Conservation (phyloP, 1,139 yeast genomes). For the Sugiyamaella japonica region DNA sequence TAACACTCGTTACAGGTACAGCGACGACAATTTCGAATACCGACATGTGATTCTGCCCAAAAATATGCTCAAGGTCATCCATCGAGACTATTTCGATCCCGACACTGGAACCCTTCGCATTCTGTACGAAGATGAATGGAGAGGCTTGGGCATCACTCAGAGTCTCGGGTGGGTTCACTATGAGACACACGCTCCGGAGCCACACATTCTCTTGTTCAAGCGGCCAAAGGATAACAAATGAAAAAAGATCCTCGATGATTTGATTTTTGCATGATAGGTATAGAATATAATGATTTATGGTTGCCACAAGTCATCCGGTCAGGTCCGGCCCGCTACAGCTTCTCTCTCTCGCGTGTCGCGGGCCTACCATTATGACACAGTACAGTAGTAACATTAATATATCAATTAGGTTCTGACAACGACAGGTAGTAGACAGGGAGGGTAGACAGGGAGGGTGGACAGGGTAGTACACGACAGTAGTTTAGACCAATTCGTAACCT, state of each 20-base stretch:
- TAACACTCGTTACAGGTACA: constrained; percentile 49
- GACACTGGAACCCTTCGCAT: constrained; percentile 94
- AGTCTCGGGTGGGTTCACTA: constrained; percentile 98
- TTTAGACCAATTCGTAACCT: neutral
- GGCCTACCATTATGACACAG: neutral
- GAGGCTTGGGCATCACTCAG: constrained; percentile 97
- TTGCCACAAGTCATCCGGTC: neutral
- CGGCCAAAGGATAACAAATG: constrained; percentile 15
- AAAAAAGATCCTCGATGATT: constrained; percentile 1
- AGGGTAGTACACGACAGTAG: neutral
- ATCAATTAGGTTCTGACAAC: too few species aligned
- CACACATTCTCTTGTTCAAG: constrained; percentile 90
- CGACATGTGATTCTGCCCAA: constrained; percentile 97
- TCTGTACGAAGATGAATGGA: constrained; percentile 94
- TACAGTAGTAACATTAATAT: too few species aligned
- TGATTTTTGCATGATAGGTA: constrained; percentile 12
- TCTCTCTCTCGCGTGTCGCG: too few species aligned
- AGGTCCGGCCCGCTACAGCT: too few species aligned
- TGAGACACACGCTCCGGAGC: constrained; percentile 96
- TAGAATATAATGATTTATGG: constrained; percentile 8
- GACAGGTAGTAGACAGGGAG: neutral
- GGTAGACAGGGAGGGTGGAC: neutral
- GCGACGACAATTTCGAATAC: constrained; percentile 86
- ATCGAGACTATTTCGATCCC: constrained; percentile 93
- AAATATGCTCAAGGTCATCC: constrained; percentile 90